Evolutionary conservation across 371 early-diverging fungal species (phyloP).

Genomic region (Mucor irregularis): DNA sequence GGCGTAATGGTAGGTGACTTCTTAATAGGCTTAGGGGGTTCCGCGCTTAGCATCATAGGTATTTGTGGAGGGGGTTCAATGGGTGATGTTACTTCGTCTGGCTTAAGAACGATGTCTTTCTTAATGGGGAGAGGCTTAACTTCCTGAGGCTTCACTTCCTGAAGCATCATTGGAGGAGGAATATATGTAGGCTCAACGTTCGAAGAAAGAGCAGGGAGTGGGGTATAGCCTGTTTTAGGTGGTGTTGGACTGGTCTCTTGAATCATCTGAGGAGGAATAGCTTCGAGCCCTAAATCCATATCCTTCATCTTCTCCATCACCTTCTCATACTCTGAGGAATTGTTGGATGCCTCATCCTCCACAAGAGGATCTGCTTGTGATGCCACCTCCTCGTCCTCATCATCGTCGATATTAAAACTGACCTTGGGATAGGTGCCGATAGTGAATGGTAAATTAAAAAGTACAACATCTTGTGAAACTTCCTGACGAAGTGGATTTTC

Average conservation of each 20-base stretch:
- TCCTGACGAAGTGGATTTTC: constrained; percentile 15
- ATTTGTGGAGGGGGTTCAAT: too few species aligned
- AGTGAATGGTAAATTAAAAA: constrained; percentile 31
- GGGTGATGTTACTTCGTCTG: too few species aligned
- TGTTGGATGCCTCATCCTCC: neutral
- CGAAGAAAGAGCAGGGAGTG: neutral
- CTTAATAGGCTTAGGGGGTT: too few species aligned
- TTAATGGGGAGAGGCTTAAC: neutral
- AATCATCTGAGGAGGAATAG: neutral
- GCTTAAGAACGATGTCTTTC: too few species aligned
- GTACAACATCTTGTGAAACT: constrained; percentile 16
- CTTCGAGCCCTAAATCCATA: constrained; percentile 1
- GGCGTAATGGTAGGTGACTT: too few species aligned
- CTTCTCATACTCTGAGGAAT: constrained; percentile 10
- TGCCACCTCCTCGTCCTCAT: neutral
- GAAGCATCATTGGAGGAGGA: neutral
- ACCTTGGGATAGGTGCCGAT: constrained; percentile 44
- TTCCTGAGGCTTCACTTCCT: too few species aligned
- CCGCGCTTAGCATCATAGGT: neutral
- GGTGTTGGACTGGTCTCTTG: neutral
- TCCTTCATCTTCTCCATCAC: constrained; percentile 18
- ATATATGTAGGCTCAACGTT: neutral
- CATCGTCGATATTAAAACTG: constrained; percentile 35
- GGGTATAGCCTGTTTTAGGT: neutral
- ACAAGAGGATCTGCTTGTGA: neutral